Conservation (phyloP, 225 moss, liverwort and hornwort species). For the Pseudoscleropodium purum region DNA sequence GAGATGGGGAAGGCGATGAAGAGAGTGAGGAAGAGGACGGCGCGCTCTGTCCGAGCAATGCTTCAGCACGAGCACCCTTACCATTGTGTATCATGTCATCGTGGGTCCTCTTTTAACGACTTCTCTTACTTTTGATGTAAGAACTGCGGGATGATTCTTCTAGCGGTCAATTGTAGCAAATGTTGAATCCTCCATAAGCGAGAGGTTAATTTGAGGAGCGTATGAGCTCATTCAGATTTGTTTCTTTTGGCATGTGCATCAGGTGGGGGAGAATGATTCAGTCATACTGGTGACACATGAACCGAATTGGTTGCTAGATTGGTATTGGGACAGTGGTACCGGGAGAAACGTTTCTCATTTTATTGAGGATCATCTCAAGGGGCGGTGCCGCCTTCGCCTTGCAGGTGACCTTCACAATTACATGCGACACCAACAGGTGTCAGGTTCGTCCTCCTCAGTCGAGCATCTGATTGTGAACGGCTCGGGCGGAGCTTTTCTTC, state of each 20-base stretch:
- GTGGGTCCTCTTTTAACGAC: neutral
- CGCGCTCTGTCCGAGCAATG: slow-evolving; percentile 56
- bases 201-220: neutral
- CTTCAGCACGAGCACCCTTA: slow-evolving; percentile 69
- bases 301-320: slow-evolving; percentile 98
- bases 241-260: slow-evolving; percentile 3
- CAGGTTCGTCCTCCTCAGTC: slow-evolving; percentile 47
- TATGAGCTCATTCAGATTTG: neutral
- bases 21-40: slow-evolving; percentile 37
- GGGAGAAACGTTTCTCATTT: slow-evolving; percentile 89
- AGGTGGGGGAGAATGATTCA: slow-evolving; percentile 74
- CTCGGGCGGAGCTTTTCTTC: slow-evolving; percentile 96
- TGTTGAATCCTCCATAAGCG: neutral
- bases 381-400: slow-evolving; percentile 86
- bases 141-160: neutral
- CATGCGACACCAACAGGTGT: slow-evolving; percentile 84
- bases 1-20: slow-evolving; percentile 37
- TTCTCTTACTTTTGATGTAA: neutral
- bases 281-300: slow-evolving; percentile 95
- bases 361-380: slow-evolving; percentile 82
- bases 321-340: slow-evolving; percentile 91
- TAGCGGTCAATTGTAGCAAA: neutral
- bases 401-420: slow-evolving; percentile 98
- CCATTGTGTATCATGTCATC: slow-evolving; percentile 13
- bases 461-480: slow-evolving; percentile 97